These are phyloP conservation scores for Hansenula anomala DNA, from an alignment of 1,139 yeast species.

Conservation along the genomic window DNA sequence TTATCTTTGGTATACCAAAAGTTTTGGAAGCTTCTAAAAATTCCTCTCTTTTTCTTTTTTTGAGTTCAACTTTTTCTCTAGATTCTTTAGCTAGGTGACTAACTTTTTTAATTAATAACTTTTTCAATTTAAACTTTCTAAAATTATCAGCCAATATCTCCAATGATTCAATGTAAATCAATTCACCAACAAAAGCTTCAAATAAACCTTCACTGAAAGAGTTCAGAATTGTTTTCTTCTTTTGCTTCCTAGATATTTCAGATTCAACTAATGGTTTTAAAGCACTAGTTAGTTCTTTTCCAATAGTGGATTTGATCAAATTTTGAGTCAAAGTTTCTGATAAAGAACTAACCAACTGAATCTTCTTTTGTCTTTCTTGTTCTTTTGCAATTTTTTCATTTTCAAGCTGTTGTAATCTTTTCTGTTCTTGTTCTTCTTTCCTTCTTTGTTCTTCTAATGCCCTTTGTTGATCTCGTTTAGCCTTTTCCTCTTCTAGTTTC, in stretches of 20 bases:
- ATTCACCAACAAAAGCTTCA: slow-evolving; percentile 56
- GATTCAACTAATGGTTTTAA: slow-evolving; percentile 28
- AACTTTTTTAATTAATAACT: slow-evolving; percentile 25
- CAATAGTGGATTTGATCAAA: slow-evolving; percentile 21
- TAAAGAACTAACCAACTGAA: neutral
- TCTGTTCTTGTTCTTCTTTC: slow-evolving; percentile 4
- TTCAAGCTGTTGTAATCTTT: slow-evolving; percentile 6
- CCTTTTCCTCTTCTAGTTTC: slow-evolving; percentile 4
- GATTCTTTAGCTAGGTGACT: slow-evolving; percentile 25
- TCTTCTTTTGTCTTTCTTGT: slow-evolving; percentile 13
- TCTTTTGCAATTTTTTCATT: slow-evolving; percentile 10
- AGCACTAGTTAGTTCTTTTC: slow-evolving; percentile 22
- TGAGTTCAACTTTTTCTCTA: slow-evolving; percentile 24
- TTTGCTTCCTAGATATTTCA: slow-evolving; percentile 29
- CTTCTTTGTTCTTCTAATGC: slow-evolving; percentile 4
- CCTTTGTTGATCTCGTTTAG: neutral
- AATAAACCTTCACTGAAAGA: slow-evolving; percentile 45
- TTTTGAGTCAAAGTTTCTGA: slow-evolving; percentile 8
- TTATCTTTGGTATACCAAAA: slow-evolving; percentile 29
- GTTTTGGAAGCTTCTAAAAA: slow-evolving; percentile 28
- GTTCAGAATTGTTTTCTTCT: slow-evolving; percentile 31
- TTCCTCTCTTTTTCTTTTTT: slow-evolving; percentile 40
- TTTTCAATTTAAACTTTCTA: slow-evolving; percentile 26
- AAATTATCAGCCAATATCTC: slow-evolving; percentile 38
- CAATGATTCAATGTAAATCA: slow-evolving; percentile 37